Conservation (phyloP, 2,329 filamentous ascomycete genomes). For the Aspergillus alliaceus region DNA sequence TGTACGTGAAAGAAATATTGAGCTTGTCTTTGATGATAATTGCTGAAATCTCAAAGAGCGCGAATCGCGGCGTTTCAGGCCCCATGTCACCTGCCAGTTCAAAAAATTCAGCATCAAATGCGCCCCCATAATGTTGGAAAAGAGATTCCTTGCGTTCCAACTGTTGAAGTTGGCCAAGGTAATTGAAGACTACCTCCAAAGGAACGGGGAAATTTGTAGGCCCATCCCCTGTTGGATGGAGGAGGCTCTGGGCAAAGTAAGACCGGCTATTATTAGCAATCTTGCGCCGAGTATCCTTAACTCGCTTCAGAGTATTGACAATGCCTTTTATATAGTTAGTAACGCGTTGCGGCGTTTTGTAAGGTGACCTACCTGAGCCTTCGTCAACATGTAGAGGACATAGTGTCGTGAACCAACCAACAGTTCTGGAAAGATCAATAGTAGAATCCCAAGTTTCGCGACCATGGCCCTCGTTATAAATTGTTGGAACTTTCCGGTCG, state of each 20-base stretch:
- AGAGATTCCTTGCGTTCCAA: constrained; percentile 47
- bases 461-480: constrained; percentile 54
- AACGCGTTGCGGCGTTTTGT: not conserved
- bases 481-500: constrained; percentile 42
- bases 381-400: constrained; percentile 41
- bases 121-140: constrained; percentile 41
- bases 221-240: constrained; percentile 27
- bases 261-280: constrained; percentile 31
- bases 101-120: constrained; percentile 28
- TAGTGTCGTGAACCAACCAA: constrained; percentile 54
- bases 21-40: constrained; percentile 49
- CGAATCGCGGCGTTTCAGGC: constrained; percentile 45
- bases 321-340: constrained; percentile 23
- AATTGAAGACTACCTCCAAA: constrained; percentile 43
- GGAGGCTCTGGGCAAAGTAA: constrained; percentile 37
- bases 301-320: constrained; percentile 33
- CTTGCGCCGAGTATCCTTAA: constrained; percentile 41
- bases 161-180: constrained; percentile 41
- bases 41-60: constrained; percentile 53
- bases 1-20: constrained; percentile 52
- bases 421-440: constrained; percentile 49
- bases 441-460: constrained; percentile 46
- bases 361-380: constrained; percentile 22
- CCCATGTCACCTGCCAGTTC: constrained; percentile 47
- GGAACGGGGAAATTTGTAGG: constrained; percentile 39